Base-by-base conservation (phyloP, 169 alveolate genomes). In the Plasmodium gallinaceum region DNA sequence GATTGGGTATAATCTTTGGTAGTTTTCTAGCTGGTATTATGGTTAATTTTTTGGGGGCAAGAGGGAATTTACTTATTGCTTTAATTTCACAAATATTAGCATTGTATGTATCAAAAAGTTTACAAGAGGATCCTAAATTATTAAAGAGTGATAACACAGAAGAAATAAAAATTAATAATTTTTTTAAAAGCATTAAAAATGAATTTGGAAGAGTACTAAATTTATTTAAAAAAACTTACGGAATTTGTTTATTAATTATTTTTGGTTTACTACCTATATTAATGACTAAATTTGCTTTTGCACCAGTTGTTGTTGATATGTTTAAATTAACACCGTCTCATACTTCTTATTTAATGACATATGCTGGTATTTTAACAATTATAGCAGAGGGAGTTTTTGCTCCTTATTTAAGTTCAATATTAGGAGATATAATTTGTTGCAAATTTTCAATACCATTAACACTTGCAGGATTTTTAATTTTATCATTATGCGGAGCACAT, bases 221-320 rank as follows among this genome's bases (percentile, higher is more conserved):
- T 26, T 69, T 78, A 37, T 78, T 78, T 65, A 32, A 57, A 43
- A 78, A 78, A 43, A 78, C 89, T 12, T 78, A 78, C 46, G 89
- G 89, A 9, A 64, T 78, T 22, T 78, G 89, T 78, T 78, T 78
- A n/a, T 42, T 78, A 64, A 78, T 78, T 5, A 8, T 78, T 10
- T 78, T 78, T 65, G 89, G 89, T 16, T 65, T 78, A 24, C 54
- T 78, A 51, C 89, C 89, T 12, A 78, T 78, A 51, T 16, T 78
- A 37, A 78, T 78, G 89, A 78, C 89, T 8, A 78, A 78, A 22
- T 78, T 58, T 51, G 89, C 89, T 7, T 78, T 78, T 43, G 89
- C 89, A 20, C 89, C 89, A 5, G 89, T 78, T 0, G 80, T 78
- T 24, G 89, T 78, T 3, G 89, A 78, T 64, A 78, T 78, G 89